Evolutionary conservation across 1,139 yeast species (phyloP), one percentile per base, ranked within the genome.

Genomic region (Scheffersomyces quercinus): DNA sequence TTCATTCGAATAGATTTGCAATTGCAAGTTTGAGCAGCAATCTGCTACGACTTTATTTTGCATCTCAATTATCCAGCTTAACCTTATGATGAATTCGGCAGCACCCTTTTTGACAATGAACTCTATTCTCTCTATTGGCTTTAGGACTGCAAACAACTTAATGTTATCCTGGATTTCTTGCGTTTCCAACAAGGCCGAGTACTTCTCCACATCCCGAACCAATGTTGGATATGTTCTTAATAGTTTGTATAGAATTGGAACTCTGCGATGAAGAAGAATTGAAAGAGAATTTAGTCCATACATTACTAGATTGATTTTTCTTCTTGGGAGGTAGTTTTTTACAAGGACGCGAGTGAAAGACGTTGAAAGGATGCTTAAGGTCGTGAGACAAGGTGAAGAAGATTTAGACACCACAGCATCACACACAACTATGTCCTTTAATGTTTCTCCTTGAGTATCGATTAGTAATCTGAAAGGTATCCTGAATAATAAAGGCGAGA

Each of bases 281-380:
- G 75, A 57, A 12, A 72, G 53, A 3, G 73, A 63, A 39, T 68
- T 65, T 35, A 69, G 54, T 8, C 70, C 62, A 50, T 57, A 64
- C 54, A 72, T 55, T 0, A 70, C 42, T 30, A 61, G 49, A 43
- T 63, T 63, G 24, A 72, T 49, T 38, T 68, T 65, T 15, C 50
- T 43, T 28, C 53, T 52, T 3, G 67, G 67, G 5, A 67, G 39
- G 46, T 65, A 71, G 41, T 65, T 58, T 6, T 45, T 44, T 1
- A 41, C 28, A 11, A 70, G 41, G 3, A 47, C 49, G 24, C 42
- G 48, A 12, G 56, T 37, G 37, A 60, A 62, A 2, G 63, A 49
- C 2, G 59, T 56, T 5, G 73, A 66, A 11, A 69, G 46, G 14
- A 59, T 35, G 12, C 39, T 42, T 12, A 54, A 35, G 3, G 55